Conservation (phyloP, 768 basidiomycete genomes). For the Mycena crocata region DNA sequence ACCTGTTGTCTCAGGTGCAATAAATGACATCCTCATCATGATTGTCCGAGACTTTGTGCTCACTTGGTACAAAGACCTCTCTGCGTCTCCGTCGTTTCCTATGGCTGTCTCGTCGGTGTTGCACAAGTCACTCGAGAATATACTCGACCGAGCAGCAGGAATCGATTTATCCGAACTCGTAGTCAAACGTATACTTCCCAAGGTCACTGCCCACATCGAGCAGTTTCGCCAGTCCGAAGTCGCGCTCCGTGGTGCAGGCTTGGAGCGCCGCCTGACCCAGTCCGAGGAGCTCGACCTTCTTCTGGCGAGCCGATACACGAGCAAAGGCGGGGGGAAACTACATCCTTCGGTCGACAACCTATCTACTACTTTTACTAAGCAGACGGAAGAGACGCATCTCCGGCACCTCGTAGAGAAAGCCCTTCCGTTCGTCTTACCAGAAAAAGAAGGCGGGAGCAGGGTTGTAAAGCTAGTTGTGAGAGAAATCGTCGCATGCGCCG, state of each 20-base stretch:
- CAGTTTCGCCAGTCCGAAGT: slow-evolving; percentile 92
- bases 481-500: slow-evolving; percentile 85
- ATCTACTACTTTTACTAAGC: slow-evolving; percentile 88
- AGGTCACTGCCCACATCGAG: slow-evolving; percentile 88
- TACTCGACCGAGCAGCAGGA: slow-evolving; percentile 65
- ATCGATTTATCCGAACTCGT: slow-evolving; percentile 82
- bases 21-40: slow-evolving; percentile 86
- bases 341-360: slow-evolving; percentile 91
- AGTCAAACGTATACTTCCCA: slow-evolving; percentile 89
- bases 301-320: slow-evolving; percentile 84
- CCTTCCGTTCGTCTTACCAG: slow-evolving; percentile 80
- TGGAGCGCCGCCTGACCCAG: slow-evolving; percentile 86
- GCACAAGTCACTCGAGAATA: slow-evolving; percentile 69
- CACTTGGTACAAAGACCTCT: slow-evolving; percentile 90
- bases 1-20: slow-evolving; percentile 71
- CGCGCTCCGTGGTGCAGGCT: slow-evolving; percentile 82
- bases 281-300: slow-evolving; percentile 92
- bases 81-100: slow-evolving; percentile 90
- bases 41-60: slow-evolving; percentile 89
- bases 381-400: slow-evolving; percentile 91
- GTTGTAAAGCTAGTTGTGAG: slow-evolving; percentile 79
- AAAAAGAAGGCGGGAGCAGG: slow-evolving; percentile 76
- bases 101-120: slow-evolving; percentile 82
- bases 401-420: slow-evolving; percentile 75
- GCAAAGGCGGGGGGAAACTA: slow-evolving; percentile 70